Base-by-base conservation (phyloP, 306 rosid species). In the Rubus parviflorus region DNA sequence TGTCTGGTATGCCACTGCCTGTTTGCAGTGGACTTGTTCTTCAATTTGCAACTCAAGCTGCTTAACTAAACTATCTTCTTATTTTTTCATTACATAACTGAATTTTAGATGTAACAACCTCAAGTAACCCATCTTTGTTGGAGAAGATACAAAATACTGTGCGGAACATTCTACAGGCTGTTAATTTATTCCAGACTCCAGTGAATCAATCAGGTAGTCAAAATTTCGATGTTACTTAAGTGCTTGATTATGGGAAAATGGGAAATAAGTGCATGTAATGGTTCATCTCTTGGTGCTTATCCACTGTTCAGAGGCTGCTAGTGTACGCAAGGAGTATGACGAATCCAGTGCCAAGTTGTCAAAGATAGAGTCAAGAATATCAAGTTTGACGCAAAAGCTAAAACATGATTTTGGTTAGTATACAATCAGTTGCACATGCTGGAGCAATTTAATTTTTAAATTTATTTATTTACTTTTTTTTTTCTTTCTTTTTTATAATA, bases 391-490 rank as follows among this genome's bases (percentile, higher is more conserved):
- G 5, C 84, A 91, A 72, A 96, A 96, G 88, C 89, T 88, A 83
- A 91, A 89, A 69, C 85, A 83, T 20, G 98, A 96, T 85, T 92
- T 92, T 82, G 99, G 99, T 96, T 77, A 89, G 99, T 88, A 76
- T 76, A 47, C 40, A 49, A 63, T 78, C 74, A 49, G 38, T 75
- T 76, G 80, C 80, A 30, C 74, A 20, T 75, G 68, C 38, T 22
- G 49, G 71, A 70, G n/a, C 16, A 16, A 8, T 16, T 58, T 16
- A 22, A 23, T 15, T 35, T 14, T 13, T 37, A 15, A 37, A 30
- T 1, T 30, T 30, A 53, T 72, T 79, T 83, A 20, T 53, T 49
- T 81, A 49, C 53, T 42, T 22, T 25, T 25, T 25, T 30, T 30
- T n/a, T n/a, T n/a, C n/a, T n/a, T n/a, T n/a, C n/a, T n/a, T 25